Conservation (phyloP, 208 protist species). For the Trypanosoma brucei region DNA sequence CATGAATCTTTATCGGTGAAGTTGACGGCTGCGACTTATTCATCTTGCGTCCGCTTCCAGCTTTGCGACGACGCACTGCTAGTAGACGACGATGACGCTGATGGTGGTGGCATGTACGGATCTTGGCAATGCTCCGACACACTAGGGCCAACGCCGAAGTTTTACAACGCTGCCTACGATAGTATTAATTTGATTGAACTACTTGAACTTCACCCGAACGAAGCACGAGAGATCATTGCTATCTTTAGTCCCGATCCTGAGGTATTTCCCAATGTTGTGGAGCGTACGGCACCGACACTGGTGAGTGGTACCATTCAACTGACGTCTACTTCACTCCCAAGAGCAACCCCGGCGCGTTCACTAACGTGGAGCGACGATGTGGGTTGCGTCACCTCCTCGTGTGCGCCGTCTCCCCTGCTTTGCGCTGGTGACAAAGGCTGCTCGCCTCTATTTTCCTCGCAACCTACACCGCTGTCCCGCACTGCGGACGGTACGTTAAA, state of each 20-base stretch:
- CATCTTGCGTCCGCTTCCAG: neutral
- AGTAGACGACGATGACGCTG: conserved; percentile 17
- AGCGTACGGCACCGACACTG: conserved; percentile 29
- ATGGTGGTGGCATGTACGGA: neutral
- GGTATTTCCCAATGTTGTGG: conserved; percentile 47
- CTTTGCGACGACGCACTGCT: conserved; percentile 27
- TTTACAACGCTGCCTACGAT: conserved; percentile 68
- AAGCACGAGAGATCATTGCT: conserved; percentile 51
- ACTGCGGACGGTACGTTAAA: neutral
- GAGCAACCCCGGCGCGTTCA: neutral
- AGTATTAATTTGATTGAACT: conserved; percentile 39
- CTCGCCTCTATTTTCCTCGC: neutral
- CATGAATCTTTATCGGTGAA: neutral
- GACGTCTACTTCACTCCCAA: conserved; percentile 19
- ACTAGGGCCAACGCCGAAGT: neutral
- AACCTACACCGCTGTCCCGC: neutral
- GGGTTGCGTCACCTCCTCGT: neutral
- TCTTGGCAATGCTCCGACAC: neutral
- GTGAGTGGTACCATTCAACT: conserved; percentile 47
- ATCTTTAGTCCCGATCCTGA: conserved; percentile 48
- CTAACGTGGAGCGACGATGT: neutral
- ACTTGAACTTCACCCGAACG: conserved; percentile 30
- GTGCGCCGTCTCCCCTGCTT: neutral
- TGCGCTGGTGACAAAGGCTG: neutral
- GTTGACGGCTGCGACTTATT: neutral